Percentiles rank a stretch among this genome's conserved stretches.
These are phyloP conservation scores for Annulohypoxylon truncatum DNA, from an alignment of 2,329 filamentous ascomycete genomes.

Conservation along the genomic window DNA sequence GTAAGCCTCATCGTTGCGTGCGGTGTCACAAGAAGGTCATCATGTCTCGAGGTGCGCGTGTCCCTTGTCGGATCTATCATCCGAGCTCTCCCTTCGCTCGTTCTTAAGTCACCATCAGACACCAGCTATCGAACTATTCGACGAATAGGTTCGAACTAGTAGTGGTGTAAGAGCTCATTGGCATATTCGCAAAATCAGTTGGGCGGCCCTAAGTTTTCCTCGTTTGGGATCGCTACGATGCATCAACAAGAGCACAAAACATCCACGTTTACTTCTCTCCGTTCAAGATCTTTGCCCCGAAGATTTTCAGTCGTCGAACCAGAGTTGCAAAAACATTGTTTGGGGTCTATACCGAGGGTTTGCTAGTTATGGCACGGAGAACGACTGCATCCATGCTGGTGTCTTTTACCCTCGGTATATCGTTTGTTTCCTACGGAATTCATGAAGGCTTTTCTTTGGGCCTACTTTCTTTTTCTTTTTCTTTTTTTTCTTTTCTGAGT, in stretches of 20 bases:
- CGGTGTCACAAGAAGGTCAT: background rate
- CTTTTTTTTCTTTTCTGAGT: background rate
- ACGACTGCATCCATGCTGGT: background rate
- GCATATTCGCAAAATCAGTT: background rate
- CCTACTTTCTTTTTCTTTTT: background rate
- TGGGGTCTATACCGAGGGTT: background rate
- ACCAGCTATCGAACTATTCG: background rate
- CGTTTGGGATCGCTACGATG: background rate
- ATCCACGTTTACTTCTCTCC: background rate
- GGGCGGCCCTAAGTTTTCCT: background rate
- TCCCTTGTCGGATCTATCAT: background rate
- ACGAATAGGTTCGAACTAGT: background rate
- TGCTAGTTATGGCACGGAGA: background rate
- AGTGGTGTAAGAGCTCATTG: background rate
- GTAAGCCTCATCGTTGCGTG: slow-evolving; percentile 2
- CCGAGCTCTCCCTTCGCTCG: background rate
- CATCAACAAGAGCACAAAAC: background rate
- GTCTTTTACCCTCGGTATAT: background rate
- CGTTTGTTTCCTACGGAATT: background rate
- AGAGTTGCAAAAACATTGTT: background rate
- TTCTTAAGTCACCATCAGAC: background rate
- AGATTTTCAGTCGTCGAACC: background rate
- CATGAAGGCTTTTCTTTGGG: background rate
- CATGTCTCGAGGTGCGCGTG: background rate
- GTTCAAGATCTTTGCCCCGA: background rate